Conservation (phyloP, 441 rosid species). For the Gossypium schwendimanii region DNA sequence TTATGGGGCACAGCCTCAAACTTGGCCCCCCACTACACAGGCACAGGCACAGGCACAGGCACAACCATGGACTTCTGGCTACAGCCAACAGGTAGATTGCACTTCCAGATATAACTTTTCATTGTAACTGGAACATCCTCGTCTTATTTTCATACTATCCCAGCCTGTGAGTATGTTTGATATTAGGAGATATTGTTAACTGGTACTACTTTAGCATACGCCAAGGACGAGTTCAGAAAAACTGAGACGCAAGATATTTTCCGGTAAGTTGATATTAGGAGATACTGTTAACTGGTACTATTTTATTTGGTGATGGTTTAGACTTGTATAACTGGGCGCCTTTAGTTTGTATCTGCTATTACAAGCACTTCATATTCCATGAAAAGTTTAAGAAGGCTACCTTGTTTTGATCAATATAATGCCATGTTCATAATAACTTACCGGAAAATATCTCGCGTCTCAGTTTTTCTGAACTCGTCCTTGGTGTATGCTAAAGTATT, state of each 20-base stretch:
- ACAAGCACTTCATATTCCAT: neutral
- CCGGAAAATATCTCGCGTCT: neutral
- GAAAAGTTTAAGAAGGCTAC: neutral
- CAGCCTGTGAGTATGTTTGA: neutral
- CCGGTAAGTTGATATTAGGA: neutral
- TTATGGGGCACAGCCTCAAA: constrained; percentile 71
- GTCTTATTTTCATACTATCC: neutral
- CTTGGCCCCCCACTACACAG: constrained; percentile 75
- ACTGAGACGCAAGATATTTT: too few species aligned
- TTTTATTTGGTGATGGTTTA: neutral
- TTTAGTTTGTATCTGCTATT: neutral
- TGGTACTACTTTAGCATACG: too few species aligned
- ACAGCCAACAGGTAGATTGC: constrained; percentile 59
- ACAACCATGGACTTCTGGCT: constrained; percentile 63
- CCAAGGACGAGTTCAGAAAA: too few species aligned
- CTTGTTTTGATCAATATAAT: neutral
- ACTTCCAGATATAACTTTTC: neutral
- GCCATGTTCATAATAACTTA: neutral
- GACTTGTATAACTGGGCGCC: neutral
- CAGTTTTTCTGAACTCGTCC: neutral
- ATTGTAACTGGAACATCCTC: neutral
- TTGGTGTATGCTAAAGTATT: neutral
- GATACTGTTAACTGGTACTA: neutral
- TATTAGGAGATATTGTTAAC: too few species aligned
- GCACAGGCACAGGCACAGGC: constrained; percentile 35